Conservation (phyloP, 331 rosid species). For the Quercus phellos region DNA sequence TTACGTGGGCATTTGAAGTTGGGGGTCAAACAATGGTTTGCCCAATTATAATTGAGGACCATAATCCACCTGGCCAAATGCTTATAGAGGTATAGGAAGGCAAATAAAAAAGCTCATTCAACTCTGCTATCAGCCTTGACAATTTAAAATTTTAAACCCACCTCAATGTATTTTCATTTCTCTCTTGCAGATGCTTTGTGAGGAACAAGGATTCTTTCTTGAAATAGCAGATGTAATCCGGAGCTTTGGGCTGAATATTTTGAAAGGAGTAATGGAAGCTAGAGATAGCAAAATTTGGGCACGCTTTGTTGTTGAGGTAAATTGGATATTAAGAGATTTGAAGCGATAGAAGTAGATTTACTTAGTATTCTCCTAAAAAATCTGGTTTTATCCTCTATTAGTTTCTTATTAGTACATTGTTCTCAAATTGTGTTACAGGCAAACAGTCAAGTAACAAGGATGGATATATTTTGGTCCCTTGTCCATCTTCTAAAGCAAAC, state of each 20-base stretch:
- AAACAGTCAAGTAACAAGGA: constrained; percentile 53
- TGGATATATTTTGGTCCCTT: constrained; percentile 67
- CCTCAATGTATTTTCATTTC: constrained; percentile 12
- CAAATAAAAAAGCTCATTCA: not conserved
- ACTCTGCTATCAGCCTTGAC: constrained; percentile 1
- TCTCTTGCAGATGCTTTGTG: constrained; percentile 68
- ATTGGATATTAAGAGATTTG: not conserved
- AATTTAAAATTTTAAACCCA: not conserved
- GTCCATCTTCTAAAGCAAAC: constrained; percentile 57
- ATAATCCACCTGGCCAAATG: constrained; percentile 71
- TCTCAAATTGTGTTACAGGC: constrained; percentile 40
- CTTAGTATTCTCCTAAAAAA: not conserved
- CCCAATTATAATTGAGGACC: constrained; percentile 83
- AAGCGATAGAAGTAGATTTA: not conserved
- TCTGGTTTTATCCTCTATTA: not conserved
- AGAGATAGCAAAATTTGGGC: constrained; percentile 60
- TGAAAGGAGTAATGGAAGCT: constrained; percentile 61
- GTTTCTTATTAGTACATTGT: not conserved
- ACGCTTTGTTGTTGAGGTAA: constrained; percentile 68
- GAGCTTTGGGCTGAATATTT: constrained; percentile 49
- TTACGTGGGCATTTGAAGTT: constrained; percentile 78
- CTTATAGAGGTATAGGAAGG: constrained; percentile 64
- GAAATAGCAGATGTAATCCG: constrained; percentile 55
- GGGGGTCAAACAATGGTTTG: constrained; percentile 61
- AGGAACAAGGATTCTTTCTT: constrained; percentile 57